Base-by-base conservation (phyloP, 441 rosid species). In the Iberis amara region DNA sequence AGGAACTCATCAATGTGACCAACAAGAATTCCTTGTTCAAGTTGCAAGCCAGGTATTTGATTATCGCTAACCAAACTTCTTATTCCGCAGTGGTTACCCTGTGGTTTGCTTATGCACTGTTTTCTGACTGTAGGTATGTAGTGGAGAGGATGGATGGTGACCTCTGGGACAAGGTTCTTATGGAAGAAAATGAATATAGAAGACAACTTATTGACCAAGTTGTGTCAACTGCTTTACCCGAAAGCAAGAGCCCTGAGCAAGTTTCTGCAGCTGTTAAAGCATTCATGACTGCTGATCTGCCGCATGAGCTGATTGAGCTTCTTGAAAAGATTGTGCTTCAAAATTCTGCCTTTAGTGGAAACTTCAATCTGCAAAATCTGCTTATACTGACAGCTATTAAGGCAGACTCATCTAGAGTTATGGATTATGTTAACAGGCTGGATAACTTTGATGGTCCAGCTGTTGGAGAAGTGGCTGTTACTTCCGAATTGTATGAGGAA, bases 391-490 rank as follows among this genome's bases (percentile, higher is more conserved):
- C 99, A 4, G 97, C 99, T 27, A 94, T 94, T 44, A 94, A 90
- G 73, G 99, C 99, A 18, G 99, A 94, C 66, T 89, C 97, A 23
- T 80, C 96, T 26, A 81, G 99, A 71, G 99, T 94, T 47, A 94
- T 94, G 99, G 99, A 94, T 69, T 94, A 94, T 59, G 71, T 94
- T 38, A 94, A 94, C 65, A 80, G 99, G 76, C 79, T 94, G 41
- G 97, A 94, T 62, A 94, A 94, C 68, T 94, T 89, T 71, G 99
- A 90, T 83, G 99, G 97, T 52, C 99, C 99, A 61, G 97, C 96
- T 24, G 94, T 94, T 68, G 99, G 96, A 46, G 97, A 94, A 73
- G 91, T 89, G 59, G 99, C 99, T 7, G 95, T 87, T 55, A 91
- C 89, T 74, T 95, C 87, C 7, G 88, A 87, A 67, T 68, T 94